Base-by-base conservation (phyloP, 805 yeast genomes). In the Millerozyma acaciae region DNA sequence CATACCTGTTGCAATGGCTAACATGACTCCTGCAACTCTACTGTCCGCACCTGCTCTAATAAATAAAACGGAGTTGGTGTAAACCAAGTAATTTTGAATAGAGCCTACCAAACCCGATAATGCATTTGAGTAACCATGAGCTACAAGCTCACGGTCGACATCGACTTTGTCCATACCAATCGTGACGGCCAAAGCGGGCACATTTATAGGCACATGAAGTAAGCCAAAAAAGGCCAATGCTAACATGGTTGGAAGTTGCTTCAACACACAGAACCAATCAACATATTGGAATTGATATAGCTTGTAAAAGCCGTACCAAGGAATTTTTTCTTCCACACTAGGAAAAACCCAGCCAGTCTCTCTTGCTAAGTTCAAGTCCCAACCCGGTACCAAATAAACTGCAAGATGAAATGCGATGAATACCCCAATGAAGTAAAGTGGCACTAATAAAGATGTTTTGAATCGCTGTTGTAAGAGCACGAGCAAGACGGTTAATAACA, bases 171-270 rank as follows among this genome's bases (percentile, higher is more conserved):
- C 93, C 73, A 84, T 81, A 3, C 86, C 85, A 1, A 86, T 74
- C 5, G 95, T 83, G 12, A 89, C 93, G 0, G 97, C 97, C 29
- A 93, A 68, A 0, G 98, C 97, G 1, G 98, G 98, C 9, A 93
- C 97, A 54, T 93, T 93, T 39, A 93, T 93, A 4, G 98, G 98
- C 8, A 93, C 98, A 50, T 93, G 98, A 35, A 93, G 63, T 24
- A 93, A 83, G 8, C 98, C 98, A 51, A 93, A 93, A 53, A 93
- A 93, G 0, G 97, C 89, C 43, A 93, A 67, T 0, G 98, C 98
- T 35, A 90, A 62, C 96, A 93, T 93, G 2, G 95, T 83, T 5
- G 98, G 98, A 13, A 88, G 40, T 49, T 88, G 86, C 34, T 70
- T 62, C 2, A 77, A 30, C 16, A 93, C 68, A 18, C 80, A 69